Conservation (phyloP, 495 filamentous ascomycete genomes). For the Tuber umbilicatum region DNA sequence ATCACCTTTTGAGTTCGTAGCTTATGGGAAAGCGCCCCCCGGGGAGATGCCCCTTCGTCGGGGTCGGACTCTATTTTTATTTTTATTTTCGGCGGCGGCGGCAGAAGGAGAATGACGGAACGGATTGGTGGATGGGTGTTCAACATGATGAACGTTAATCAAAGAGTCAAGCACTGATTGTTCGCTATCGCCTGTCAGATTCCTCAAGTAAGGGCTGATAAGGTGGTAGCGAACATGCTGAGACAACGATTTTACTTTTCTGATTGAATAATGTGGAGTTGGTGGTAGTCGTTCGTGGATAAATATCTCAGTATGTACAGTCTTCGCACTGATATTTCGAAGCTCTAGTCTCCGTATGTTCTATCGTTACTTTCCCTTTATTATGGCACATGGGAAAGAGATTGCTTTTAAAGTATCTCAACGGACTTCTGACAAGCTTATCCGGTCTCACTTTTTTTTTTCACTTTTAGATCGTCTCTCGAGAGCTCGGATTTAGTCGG, state of each 20-base stretch:
- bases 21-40: constrained; percentile 53
- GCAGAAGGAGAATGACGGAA: constrained; percentile 2
- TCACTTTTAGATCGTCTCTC: neutral
- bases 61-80: constrained; percentile 53
- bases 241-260: constrained; percentile 1
- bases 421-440: no score
- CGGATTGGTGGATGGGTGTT: constrained; percentile 14
- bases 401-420: neutral
- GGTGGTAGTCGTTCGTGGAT: neutral
- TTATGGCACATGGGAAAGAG: neutral
- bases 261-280: neutral
- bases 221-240: neutral
- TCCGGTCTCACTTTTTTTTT: neutral
- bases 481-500: constrained; percentile 53
- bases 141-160: constrained; percentile 80
- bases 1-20: constrained; percentile 57
- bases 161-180: constrained; percentile 99
- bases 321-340: neutral
- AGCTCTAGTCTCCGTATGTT: neutral
- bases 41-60: constrained; percentile 57
- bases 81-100: constrained; percentile 50
- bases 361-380: neutral
- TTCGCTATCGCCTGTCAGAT: neutral
- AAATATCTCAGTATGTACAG: neutral
- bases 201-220: constrained; percentile 12